Base-by-base conservation (phyloP, 2,329 filamentous ascomycete genomes). In the Chrysoporthe deuterocubensis region DNA sequence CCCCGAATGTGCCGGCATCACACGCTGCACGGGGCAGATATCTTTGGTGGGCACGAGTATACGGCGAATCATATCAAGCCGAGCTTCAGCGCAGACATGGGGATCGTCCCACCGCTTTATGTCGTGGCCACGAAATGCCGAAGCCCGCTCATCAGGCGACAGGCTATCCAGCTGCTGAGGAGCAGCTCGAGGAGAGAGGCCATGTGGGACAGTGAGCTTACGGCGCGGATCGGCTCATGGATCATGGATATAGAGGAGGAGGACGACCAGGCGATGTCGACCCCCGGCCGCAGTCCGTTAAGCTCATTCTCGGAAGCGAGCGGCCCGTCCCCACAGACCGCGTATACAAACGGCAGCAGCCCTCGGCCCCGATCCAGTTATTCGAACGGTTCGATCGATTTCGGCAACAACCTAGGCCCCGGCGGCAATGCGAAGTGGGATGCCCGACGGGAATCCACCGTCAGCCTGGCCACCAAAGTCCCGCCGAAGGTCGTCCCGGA, bases 71-170 rank as follows among this genome's bases (percentile, higher is more conserved):
- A 88, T 71, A 84, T 88, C 73, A 88, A 86, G 74, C 84, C 86
- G 1, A 87, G 84, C 71, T 91, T 91, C 75, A 88, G 87, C 56
- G 84, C 89, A 34, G 87, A 90, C 62, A 76, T 89, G 13, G 89
- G 89, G 21, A 86, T 92, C 65, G 83, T 92, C 4, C 85, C 88
- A 3, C 87, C 88, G 0, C 81, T 92, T 0, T 91, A 88, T 71
- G 83, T 90, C 5, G 85, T 89, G n/a, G 89, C 87, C 7, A 90
- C 87, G 7, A 90, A 90, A 73, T 91, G 89, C 73, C 84, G 88
- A 13, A 84, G 90, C 69, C 82, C 84, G 0, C 71, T 78, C 1
- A 81, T 86, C 44, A 84, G 89, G 26, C 81, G 87, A 21, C 84
- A 86, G 70, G 89, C 89, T 8, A 88, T 91, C 54, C 82, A 86